phyloP scores from a whole-genome alignment of 1,284 basidiomycete genomes.

The Fomitopsis palustris region DNA sequence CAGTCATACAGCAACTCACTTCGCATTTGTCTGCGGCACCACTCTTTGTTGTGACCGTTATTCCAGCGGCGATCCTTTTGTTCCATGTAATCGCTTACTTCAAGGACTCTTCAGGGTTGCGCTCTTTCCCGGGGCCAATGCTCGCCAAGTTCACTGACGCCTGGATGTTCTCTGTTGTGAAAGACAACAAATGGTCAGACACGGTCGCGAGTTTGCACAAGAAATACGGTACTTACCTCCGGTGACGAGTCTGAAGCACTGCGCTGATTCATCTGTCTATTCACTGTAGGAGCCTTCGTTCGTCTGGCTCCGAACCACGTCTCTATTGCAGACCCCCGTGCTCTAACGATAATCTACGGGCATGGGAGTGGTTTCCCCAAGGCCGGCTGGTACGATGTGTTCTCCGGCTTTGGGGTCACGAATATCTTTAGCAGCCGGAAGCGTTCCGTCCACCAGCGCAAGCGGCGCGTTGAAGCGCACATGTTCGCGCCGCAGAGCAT shows the following conservation, averaged over 20 bases:
- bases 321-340: slow-evolving; percentile 74
- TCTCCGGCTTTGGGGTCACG: slow-evolving; percentile 60
- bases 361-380: slow-evolving; percentile 75
- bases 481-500: slow-evolving; percentile 81
- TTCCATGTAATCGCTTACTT: neutral
- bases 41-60: neutral
- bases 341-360: slow-evolving; percentile 67
- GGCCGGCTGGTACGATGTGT: slow-evolving; percentile 64
- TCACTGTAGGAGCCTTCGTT: slow-evolving; percentile 66
- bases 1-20: neutral
- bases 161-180: neutral
- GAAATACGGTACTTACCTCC: neutral
- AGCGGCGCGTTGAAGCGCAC: slow-evolving; percentile 82
- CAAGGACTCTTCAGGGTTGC: neutral
- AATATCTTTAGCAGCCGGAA: slow-evolving; percentile 46
- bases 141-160: neutral
- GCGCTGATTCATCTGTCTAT: no score
- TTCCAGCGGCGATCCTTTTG: no score
- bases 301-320: slow-evolving; percentile 82
- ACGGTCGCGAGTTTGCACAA: neutral
- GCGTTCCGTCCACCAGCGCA: slow-evolving; percentile 75
- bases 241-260: no score
- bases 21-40: neutral
- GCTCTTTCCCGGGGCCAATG: neutral
- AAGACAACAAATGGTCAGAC: neutral